Evolutionary conservation across 257 asterid species (phyloP).

Genomic region (Lithospermum erythrorhizon): DNA sequence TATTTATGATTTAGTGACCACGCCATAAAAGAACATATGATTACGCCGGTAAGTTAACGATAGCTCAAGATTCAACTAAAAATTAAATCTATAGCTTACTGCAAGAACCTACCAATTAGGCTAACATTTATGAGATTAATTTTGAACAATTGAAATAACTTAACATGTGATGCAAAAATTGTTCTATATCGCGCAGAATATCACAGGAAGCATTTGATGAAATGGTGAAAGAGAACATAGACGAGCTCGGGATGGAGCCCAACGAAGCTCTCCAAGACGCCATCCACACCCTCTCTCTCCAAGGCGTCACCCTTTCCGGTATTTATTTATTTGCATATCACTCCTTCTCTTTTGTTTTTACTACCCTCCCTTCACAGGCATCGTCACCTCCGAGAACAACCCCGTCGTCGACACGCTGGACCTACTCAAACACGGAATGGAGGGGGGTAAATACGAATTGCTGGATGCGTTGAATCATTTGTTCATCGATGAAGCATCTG

Average conservation of each 20-base stretch:
- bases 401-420: constrained; percentile 65
- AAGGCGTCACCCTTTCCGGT: constrained; percentile 91
- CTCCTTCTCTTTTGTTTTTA: too few relatives aligned
- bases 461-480: constrained; percentile 37
- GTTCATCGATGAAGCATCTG: constrained; percentile 43
- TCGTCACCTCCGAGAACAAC: constrained; percentile 54
- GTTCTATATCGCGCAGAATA: constrained; percentile 41
- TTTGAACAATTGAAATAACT: too few relatives aligned
- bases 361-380: constrained; percentile 30
- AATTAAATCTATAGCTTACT: too few relatives aligned
- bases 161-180: too few relatives aligned
- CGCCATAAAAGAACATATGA: too few relatives aligned
- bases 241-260: constrained; percentile 89
- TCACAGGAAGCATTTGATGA: constrained; percentile 91
- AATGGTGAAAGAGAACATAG: constrained; percentile 81
- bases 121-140: too few relatives aligned
- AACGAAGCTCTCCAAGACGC: constrained; percentile 85
- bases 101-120: too few relatives aligned
- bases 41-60: too few relatives aligned
- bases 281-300: constrained; percentile 76
- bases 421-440: constrained; percentile 37
- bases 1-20: too few relatives aligned
- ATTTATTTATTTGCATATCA: too few relatives aligned
- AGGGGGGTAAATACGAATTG: too few relatives aligned
- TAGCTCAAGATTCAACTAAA: too few relatives aligned